Conservation (phyloP, 2,329 filamentous ascomycete genomes). For the Remersonia thermophila region DNA sequence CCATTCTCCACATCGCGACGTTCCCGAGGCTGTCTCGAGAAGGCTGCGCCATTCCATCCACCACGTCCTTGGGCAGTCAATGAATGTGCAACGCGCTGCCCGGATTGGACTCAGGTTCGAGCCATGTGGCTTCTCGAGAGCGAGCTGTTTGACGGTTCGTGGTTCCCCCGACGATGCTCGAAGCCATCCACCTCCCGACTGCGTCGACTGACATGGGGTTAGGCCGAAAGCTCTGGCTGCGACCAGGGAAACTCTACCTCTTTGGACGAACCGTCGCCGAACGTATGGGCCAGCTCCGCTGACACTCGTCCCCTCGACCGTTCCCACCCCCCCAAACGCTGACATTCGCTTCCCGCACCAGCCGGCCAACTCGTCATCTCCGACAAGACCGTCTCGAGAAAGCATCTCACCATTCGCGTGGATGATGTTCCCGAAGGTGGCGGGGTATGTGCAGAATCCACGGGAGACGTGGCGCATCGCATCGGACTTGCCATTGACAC, state of each 20-base stretch:
- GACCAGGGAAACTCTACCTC: conserved; percentile 72
- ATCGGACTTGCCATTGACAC: not conserved
- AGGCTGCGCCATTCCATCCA: not conserved
- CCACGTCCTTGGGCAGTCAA: too few relatives aligned
- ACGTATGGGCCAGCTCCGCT: too few relatives aligned
- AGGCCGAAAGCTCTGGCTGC: conserved; percentile 71
- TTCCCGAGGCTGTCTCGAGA: not conserved
- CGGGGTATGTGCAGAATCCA: conserved; percentile 37
- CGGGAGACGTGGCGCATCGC: too few relatives aligned
- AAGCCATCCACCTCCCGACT: too few relatives aligned
- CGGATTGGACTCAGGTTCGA: too few relatives aligned
- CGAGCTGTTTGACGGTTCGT: conserved; percentile 35
- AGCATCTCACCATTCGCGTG: conserved; percentile 72
- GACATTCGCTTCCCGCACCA: conserved; percentile 19
- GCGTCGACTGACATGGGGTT: conserved; percentile 12
- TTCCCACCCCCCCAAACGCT: too few relatives aligned
- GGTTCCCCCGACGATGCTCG: not conserved
- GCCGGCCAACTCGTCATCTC: conserved; percentile 58
- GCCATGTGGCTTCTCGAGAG: conserved; percentile 55
- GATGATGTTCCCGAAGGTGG: conserved; percentile 51
- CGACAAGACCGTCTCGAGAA: conserved; percentile 74
- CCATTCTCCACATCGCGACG: not conserved
- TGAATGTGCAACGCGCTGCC: too few relatives aligned
- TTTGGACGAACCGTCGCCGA: conserved; percentile 68
- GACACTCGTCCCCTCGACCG: too few relatives aligned